Evolutionary conservation across 1,139 yeast genomes (phyloP).

Genomic region (Saccharomyces hybrid): DNA sequence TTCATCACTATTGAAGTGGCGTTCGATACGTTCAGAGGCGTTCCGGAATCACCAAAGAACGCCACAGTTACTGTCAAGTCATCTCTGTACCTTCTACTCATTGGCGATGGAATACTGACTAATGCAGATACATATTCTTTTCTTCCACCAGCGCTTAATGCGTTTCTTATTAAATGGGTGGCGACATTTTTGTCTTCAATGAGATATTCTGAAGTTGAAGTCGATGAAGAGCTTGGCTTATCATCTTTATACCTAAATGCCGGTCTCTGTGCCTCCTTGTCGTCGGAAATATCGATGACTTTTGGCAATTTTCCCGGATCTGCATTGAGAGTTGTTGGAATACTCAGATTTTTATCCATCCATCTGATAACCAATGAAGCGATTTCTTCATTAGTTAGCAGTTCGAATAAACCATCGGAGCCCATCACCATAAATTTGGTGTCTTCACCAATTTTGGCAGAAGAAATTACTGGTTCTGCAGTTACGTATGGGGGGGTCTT

Average conservation of each 20-base stretch:
- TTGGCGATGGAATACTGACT: constrained; percentile 88
- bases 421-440: constrained; percentile 90
- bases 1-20: constrained; percentile 48
- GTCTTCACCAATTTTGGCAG: constrained; percentile 67
- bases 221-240: constrained; percentile 31
- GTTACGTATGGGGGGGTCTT: constrained; percentile 95
- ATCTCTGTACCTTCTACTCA: constrained; percentile 87
- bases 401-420: constrained; percentile 88
- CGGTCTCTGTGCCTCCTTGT: constrained; percentile 50
- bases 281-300: constrained; percentile 55
- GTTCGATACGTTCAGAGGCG: constrained; percentile 37
- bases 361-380: constrained; percentile 92
- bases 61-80: constrained; percentile 94
- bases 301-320: constrained; percentile 50
- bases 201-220: constrained; percentile 38
- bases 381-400: constrained; percentile 87
- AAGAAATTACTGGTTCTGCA: constrained; percentile 88
- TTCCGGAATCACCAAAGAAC: constrained; percentile 61
- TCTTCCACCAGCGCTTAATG: constrained; percentile 82
- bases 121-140: constrained; percentile 85
- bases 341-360: constrained; percentile 70
- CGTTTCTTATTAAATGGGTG: constrained; percentile 89
- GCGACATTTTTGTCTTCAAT: constrained; percentile 82
- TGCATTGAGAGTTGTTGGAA: constrained; percentile 12
- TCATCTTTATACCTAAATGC: constrained; percentile 42